These are phyloP conservation scores for Encephalitozoon cuniculi DNA, from an alignment of 371 early-diverging fungal species.

Conservation along the genomic window DNA sequence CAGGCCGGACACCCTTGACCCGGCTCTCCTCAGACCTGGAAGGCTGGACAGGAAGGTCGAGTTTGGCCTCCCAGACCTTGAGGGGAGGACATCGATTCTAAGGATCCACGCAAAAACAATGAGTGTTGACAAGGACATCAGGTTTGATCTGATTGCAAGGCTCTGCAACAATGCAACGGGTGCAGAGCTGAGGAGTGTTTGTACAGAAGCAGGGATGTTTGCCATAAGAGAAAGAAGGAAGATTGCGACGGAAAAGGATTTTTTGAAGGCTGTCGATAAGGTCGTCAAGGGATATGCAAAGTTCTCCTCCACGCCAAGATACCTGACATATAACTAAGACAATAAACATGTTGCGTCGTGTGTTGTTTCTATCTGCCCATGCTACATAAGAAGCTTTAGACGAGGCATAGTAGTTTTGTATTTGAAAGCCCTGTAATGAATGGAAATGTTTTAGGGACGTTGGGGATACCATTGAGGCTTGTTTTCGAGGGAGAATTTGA, in stretches of 20 bases:
- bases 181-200: conserved; percentile 88
- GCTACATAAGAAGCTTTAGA: not conserved
- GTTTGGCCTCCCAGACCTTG: conserved; percentile 75
- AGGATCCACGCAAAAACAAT: conserved; percentile 96
- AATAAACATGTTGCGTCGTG: not conserved
- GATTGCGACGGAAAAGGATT: conserved; percentile 97
- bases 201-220: conserved; percentile 99
- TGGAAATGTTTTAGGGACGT: not conserved
- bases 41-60: conserved; percentile 98
- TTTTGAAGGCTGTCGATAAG: conserved; percentile 95
- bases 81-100: conserved; percentile 90
- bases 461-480: not conserved
- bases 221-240: conserved; percentile 95
- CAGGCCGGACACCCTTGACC: conserved; percentile 96
- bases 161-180: conserved; percentile 94
- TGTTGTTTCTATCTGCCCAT: not conserved
- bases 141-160: conserved; percentile 93
- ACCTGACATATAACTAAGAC: conserved; percentile 63
- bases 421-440: not conserved
- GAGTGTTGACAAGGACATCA: conserved; percentile 85
- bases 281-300: conserved; percentile 97
- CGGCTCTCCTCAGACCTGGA: conserved; percentile 94
- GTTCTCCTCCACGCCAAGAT: conserved; percentile 83
- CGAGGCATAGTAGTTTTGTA: not conserved
- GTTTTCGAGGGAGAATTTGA: not conserved